Evolutionary conservation across 352 stramenopile species (phyloP).

Genomic region (Phytopythium litorale): DNA sequence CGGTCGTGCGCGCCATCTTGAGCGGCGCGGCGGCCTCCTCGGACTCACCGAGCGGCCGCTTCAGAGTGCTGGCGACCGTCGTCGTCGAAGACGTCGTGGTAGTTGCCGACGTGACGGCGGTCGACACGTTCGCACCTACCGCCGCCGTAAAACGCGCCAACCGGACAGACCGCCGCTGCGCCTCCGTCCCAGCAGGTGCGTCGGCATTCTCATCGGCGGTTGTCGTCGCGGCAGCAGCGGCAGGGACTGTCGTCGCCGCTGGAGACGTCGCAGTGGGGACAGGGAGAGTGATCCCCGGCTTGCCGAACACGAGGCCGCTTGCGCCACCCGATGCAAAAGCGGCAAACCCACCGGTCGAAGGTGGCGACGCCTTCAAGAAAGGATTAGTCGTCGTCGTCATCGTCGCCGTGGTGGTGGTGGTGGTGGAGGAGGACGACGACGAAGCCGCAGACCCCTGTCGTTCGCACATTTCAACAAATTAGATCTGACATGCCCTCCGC

Average conservation of each 20-base stretch:
- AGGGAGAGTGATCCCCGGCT: constrained; percentile 66
- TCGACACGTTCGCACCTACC: background rate
- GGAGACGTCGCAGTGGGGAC: constrained; percentile 53
- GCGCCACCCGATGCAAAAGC: constrained; percentile 50
- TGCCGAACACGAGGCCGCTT: constrained; percentile 69
- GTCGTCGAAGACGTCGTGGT: background rate
- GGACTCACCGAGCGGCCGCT: constrained; percentile 3
- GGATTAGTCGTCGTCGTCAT: constrained; percentile 16
- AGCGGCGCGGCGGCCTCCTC: constrained; percentile 4
- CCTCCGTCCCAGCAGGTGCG: background rate
- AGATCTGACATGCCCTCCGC: background rate
- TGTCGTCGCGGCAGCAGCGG: background rate
- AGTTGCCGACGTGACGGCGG: background rate
- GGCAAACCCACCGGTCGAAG: constrained; percentile 22
- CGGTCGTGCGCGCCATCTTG: constrained; percentile 5
- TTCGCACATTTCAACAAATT: background rate
- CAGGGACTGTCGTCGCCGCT: background rate
- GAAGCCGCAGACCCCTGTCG: background rate
- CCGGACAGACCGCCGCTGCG: constrained; percentile 4
- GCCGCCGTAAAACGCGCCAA: constrained; percentile 7
- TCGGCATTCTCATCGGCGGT: background rate
- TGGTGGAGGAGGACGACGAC: too few species aligned
- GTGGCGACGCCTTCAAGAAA: constrained; percentile 25
- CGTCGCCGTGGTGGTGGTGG: constrained; percentile 7
- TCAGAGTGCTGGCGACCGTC: background rate